Evolutionary conservation across 352 stramenopile species (phyloP).

Genomic region (Pythium graminicola): DNA sequence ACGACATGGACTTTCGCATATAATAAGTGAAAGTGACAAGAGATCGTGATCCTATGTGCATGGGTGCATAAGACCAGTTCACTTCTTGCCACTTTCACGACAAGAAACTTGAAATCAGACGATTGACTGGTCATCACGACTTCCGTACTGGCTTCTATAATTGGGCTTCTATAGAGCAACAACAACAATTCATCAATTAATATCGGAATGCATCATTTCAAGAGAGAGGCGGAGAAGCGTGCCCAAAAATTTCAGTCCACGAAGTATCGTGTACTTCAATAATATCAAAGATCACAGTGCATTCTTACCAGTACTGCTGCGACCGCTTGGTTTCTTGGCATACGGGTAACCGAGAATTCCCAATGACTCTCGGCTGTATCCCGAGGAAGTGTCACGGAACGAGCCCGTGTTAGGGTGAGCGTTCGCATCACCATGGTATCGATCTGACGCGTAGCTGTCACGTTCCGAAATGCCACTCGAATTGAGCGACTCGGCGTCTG

Average conservation of each 20-base stretch:
- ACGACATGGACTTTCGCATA: slow-evolving; percentile 12
- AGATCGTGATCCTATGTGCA: not conserved
- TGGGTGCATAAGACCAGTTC: slow-evolving; percentile 5
- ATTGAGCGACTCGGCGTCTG: slow-evolving; percentile 10
- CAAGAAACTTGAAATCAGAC: not conserved
- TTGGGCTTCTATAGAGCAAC: slow-evolving; percentile 17
- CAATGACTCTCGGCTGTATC: slow-evolving; percentile 71
- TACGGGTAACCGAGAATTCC: slow-evolving; percentile 81
- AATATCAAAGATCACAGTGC: slow-evolving; percentile 4
- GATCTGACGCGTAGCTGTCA: slow-evolving; percentile 22
- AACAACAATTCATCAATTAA: slow-evolving; percentile 6
- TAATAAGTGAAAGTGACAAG: not conserved
- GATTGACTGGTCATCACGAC: not conserved
- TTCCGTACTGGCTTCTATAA: slow-evolving; percentile 32
- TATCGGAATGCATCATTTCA: slow-evolving; percentile 4
- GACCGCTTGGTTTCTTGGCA: slow-evolving; percentile 57
- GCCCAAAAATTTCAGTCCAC: too few species aligned
- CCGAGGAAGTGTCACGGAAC: slow-evolving; percentile 37
- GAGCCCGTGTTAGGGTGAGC: slow-evolving; percentile 25
- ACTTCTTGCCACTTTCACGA: not conserved
- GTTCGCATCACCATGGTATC: not conserved
- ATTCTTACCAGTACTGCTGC: slow-evolving; percentile 40
- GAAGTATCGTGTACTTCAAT: slow-evolving; percentile 1
- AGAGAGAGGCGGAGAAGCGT: not conserved
- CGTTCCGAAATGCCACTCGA: slow-evolving; percentile 19